Base-by-base conservation (phyloP, 1,139 yeast species). In the Geotrichum histeridarum region DNA sequence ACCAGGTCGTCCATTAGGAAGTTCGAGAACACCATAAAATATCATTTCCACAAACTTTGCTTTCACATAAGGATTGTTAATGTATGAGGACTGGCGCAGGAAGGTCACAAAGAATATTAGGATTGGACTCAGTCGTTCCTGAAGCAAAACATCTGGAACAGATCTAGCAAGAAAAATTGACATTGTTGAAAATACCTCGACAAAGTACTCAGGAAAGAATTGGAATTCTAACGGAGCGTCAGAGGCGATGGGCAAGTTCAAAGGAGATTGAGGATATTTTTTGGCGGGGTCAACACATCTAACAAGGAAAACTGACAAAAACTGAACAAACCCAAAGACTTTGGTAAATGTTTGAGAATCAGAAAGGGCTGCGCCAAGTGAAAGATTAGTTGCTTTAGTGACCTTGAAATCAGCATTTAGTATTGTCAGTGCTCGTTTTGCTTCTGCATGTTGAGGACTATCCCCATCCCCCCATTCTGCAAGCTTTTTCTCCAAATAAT, bases 11-110 rank as follows among this genome's bases (percentile, higher is more conserved):
- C 71, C 67, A n/a, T 81, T 79, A 43, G 71, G 75, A 57, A 60
- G 58, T 30, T 62, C 63, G 37, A 84, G 73, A 0, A 91, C 76
- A 0, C 98, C 98, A 60, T 78, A 76, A 63, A 85, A 90, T 56
- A 94, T 73, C 36, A 89, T 77, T 67, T 93, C 96, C 30, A 89
- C 86, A 54, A 93, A 73, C 64, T 84, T 82, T 12, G 95, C 84
- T 64, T 93, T 93, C 73, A 93, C 77, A 72, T 93, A 97, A 0
- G 99, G 99, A 66, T 93, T 94, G 57, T 95, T 89, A 54, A 93
- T 76, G 51, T 87, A 73, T 64, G 85, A 91, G 0, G 97, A 93
- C 67, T 95, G 87, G 67, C 96, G 81, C 63, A 93, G 72, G 55
- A 91, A 77, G 1, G 83, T 78, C 15, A 89, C 82, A 2, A 86